Evolutionary conservation across 768 basidiomycete genomes (phyloP).

Genomic region (Panellus pusillus): DNA sequence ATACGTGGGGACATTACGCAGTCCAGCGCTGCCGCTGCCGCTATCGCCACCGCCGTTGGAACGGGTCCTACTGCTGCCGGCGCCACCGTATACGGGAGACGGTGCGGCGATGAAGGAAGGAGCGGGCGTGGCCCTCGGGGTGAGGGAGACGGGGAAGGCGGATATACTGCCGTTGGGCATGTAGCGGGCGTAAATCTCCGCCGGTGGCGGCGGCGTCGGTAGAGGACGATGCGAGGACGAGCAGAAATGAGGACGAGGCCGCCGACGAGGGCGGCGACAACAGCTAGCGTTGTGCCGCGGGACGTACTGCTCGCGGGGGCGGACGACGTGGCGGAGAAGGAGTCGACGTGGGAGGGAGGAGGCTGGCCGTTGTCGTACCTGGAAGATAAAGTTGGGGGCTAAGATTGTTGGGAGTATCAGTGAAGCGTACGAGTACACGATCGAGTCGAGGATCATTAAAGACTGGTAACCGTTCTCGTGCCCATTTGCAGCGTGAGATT

Average conservation of each 20-base stretch:
- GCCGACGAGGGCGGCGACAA: slow-evolving; percentile 7
- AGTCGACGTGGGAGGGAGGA: not conserved
- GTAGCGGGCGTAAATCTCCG: slow-evolving; percentile 16
- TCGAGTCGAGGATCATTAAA: slow-evolving; percentile 37
- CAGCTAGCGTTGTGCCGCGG: slow-evolving; percentile 11
- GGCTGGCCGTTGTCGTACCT: not conserved
- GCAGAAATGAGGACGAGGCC: slow-evolving; percentile 2
- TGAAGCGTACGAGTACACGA: slow-evolving; percentile 38
- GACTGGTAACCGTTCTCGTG: slow-evolving; percentile 22
- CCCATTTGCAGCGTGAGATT: slow-evolving; percentile 32
- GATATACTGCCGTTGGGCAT: slow-evolving; percentile 14
- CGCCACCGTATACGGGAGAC: not conserved
- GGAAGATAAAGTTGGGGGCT: not conserved
- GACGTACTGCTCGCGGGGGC: not conserved
- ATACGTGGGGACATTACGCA: not conserved
- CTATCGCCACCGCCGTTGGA: not conserved
- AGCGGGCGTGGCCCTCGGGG: not conserved
- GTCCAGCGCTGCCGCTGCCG: not conserved
- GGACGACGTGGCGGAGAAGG: not conserved
- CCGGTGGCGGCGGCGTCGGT: slow-evolving; percentile 12
- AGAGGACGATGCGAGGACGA: slow-evolving; percentile 6
- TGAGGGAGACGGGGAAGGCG: slow-evolving; percentile 10
- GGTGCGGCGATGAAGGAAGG: not conserved
- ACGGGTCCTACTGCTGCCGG: not conserved
- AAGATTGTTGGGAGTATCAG: not conserved